Conservation (phyloP, 306 rosid genomes). For the Vigna hirtella region DNA sequence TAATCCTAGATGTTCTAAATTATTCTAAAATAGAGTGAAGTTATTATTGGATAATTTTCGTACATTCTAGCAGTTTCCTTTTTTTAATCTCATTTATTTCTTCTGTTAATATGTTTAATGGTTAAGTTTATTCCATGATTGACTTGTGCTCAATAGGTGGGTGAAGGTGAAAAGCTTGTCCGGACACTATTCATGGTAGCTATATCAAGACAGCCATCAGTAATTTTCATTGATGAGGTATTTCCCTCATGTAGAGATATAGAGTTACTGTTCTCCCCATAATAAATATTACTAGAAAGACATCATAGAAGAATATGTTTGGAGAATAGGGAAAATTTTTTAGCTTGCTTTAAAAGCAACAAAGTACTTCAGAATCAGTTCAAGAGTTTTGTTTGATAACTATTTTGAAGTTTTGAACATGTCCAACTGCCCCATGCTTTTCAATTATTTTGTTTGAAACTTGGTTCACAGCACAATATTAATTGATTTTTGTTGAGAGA, state of each 20-base stretch:
- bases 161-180: constrained; percentile 97
- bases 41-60: not conserved
- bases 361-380: constrained; percentile 17
- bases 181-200: constrained; percentile 94
- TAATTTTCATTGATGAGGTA: constrained; percentile 98
- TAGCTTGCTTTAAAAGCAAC: constrained; percentile 33
- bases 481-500: not conserved
- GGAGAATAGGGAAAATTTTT: constrained; percentile 11
- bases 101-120: constrained; percentile 26
- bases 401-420: not conserved
- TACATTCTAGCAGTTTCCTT: not conserved
- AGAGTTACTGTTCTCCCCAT: not conserved
- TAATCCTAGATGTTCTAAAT: not conserved
- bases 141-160: constrained; percentile 68
- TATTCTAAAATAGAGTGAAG: not conserved
- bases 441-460: constrained; percentile 23
- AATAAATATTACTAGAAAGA: constrained; percentile 11
- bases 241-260: constrained; percentile 35
- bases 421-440: not conserved
- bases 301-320: not conserved
- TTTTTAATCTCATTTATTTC: constrained; percentile 15
- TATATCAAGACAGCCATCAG: constrained; percentile 92
- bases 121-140: constrained; percentile 32
- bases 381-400: constrained; percentile 23
- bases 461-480: constrained; percentile 22